These are phyloP conservation scores for Phytophthora pinifolia DNA, from an alignment of 352 stramenopile species.

Conservation along the genomic window DNA sequence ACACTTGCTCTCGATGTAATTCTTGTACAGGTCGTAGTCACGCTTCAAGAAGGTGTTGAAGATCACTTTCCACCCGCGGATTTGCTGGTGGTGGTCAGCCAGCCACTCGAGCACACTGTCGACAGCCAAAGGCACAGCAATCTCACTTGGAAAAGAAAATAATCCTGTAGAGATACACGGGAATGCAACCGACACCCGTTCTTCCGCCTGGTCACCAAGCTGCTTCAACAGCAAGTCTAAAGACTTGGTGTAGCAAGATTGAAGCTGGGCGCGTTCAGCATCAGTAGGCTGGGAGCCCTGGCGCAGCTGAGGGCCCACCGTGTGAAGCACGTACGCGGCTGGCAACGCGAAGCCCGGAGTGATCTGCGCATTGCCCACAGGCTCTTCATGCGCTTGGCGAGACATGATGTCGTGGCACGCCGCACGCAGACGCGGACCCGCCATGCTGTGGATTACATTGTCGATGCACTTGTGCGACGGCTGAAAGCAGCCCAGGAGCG, in stretches of 20 bases:
- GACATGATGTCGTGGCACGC: conserved; percentile 56
- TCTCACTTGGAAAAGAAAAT: conserved; percentile 64
- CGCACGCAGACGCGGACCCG: conserved; percentile 51
- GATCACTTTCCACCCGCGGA: conserved; percentile 47
- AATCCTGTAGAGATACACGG: conserved; percentile 69
- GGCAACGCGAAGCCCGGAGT: conserved; percentile 55
- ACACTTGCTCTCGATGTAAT: conserved; percentile 27
- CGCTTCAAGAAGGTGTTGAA: conserved; percentile 73
- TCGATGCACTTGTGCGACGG: conserved; percentile 72
- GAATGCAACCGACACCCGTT: conserved; percentile 46
- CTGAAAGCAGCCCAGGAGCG: conserved; percentile 70
- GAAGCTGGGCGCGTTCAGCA: conserved; percentile 32
- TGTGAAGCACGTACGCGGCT: conserved; percentile 58
- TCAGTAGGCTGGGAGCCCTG: conserved; percentile 26
- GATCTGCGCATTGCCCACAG: conserved; percentile 52
- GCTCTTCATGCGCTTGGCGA: conserved; percentile 38
- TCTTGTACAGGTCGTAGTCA: conserved; percentile 60
- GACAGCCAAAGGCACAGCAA: conserved; percentile 48
- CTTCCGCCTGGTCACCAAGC: conserved; percentile 11
- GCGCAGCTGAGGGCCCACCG: conserved; percentile 55
- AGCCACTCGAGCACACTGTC: conserved; percentile 57
- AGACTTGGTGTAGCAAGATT: conserved; percentile 53
- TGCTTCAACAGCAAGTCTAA: conserved; percentile 48
- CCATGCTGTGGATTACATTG: conserved; percentile 71
- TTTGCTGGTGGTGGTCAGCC: conserved; percentile 30